A percentile compares a stretch with the other conserved stretches of the same genome.
Evolutionary conservation across 768 basidiomycete genomes (phyloP).

Genomic region (Glaciozyma antarctica): DNA sequence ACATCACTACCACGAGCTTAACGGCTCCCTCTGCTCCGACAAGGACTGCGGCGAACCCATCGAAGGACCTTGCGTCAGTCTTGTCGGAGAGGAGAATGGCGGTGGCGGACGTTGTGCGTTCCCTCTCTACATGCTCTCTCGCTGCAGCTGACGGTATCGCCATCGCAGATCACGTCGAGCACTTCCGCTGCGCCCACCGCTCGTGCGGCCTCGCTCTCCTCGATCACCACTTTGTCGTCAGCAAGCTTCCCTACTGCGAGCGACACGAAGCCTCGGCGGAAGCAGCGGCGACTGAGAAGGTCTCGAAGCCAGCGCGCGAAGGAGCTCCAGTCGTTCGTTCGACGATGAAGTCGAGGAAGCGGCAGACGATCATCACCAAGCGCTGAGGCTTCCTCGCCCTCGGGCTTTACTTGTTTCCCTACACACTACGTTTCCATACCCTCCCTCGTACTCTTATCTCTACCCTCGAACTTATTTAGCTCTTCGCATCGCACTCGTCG

Average conservation of each 20-base stretch:
- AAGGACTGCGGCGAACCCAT: constrained; percentile 24
- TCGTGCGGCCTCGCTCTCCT: constrained; percentile 24
- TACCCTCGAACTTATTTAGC: too few species aligned
- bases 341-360: constrained; percentile 15
- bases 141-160: not conserved
- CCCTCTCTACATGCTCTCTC: too few species aligned
- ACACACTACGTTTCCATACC: too few species aligned
- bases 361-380: constrained; percentile 22
- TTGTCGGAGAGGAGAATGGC: constrained; percentile 33
- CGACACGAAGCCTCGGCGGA: constrained; percentile 4
- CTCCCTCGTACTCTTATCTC: too few species aligned
- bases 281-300: not conserved
- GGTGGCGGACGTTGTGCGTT: constrained; percentile 33
- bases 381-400: not conserved
- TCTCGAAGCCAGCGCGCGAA: not conserved
- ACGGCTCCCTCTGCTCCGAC: constrained; percentile 33
- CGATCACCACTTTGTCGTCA: constrained; percentile 34
- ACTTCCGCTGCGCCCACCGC: constrained; percentile 31
- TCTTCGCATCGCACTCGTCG: too few species aligned
- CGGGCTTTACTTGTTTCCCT: too few species aligned
- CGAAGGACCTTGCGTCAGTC: constrained; percentile 34
- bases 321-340: not conserved
- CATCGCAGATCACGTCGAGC: constrained; percentile 32
- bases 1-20: constrained; percentile 31
- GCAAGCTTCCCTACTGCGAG: constrained; percentile 34